Percentiles rank a stretch among this genome's conserved stretches.
Conservation (phyloP, 768 basidiomycete species). For the Mycena haematopus region DNA sequence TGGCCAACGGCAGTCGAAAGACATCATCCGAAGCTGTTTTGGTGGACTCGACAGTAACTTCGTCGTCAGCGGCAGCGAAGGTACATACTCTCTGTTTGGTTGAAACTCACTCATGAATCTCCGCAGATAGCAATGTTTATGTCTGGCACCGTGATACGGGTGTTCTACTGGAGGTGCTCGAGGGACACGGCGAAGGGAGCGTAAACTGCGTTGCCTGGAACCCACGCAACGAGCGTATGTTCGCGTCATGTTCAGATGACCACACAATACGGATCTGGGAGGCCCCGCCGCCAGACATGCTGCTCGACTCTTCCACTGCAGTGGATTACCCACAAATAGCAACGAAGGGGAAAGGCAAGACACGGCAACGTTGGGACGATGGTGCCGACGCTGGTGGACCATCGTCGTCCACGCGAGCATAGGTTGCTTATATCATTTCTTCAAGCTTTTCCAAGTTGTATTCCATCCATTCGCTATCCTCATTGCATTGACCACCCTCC, state of each 20-base stretch:
- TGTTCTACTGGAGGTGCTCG: conserved; percentile 81
- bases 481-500: too few relatives aligned
- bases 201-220: conserved; percentile 99
- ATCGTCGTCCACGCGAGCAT: conserved; percentile 9
- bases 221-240: conserved; percentile 86
- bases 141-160: conserved; percentile 94
- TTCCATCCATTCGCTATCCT: conserved; percentile 8
- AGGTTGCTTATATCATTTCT: background rate
- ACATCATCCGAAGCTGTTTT: conserved; percentile 93
- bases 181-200: conserved; percentile 86
- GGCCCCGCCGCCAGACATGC: conserved; percentile 41
- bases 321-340: conserved; percentile 31
- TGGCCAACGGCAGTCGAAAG: conserved; percentile 83
- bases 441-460: conserved; percentile 5
- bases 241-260: conserved; percentile 97
- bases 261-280: conserved; percentile 92
- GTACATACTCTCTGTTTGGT: conserved; percentile 45
- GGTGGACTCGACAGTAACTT: conserved; percentile 90
- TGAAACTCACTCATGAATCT: conserved; percentile 23
- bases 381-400: conserved; percentile 28
- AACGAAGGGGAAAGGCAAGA: conserved; percentile 30
- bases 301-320: conserved; percentile 17
- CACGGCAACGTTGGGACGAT: conserved; percentile 29
- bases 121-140: conserved; percentile 88
- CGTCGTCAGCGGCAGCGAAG: conserved; percentile 94